Evolutionary conservation across 768 basidiomycete species (phyloP).

Genomic region (Boletellus emodensis): DNA sequence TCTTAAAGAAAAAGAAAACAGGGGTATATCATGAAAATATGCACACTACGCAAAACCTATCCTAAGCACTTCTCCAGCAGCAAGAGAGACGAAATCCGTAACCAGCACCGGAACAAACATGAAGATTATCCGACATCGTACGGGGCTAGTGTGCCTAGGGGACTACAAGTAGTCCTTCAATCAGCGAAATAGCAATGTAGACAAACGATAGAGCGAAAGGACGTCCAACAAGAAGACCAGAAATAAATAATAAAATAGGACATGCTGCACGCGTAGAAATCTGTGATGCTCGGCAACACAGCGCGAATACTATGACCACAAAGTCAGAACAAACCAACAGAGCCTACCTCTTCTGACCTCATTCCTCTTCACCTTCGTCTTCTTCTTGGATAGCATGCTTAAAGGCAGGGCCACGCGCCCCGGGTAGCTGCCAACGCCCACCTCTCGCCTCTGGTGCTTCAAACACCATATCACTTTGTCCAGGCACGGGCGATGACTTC

Average conservation of each 20-base stretch:
- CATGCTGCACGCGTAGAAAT: conserved; percentile 5
- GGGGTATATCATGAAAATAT: conserved; percentile 28
- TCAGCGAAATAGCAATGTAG: conserved; percentile 18
- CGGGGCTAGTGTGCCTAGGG: conserved; percentile 4
- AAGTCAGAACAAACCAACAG: conserved; percentile 2
- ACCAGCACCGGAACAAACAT: conserved; percentile 15
- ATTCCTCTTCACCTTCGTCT: conserved; percentile 80
- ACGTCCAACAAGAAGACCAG: conserved; percentile 4
- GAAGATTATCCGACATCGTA: background rate
- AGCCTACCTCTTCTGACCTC: conserved; percentile 9
- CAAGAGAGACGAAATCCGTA: conserved; percentile 18
- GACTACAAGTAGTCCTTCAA: conserved; percentile 6
- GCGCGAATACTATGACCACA: conserved; percentile 6
- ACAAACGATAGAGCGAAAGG: background rate
- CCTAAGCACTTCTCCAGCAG: background rate
- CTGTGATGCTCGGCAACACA: conserved; percentile 12
- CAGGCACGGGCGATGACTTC: conserved; percentile 55
- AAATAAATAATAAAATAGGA: background rate
- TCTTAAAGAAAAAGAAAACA: conserved; percentile 4
- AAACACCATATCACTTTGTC: conserved; percentile 40
- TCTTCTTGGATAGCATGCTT: conserved; percentile 75
- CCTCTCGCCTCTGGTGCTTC: conserved; percentile 49
- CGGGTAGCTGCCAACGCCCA: conserved; percentile 66
- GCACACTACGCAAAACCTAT: conserved; percentile 8
- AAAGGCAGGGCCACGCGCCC: conserved; percentile 67